Conservation (phyloP, 768 basidiomycete species). For the Trametes cinnabarina region DNA sequence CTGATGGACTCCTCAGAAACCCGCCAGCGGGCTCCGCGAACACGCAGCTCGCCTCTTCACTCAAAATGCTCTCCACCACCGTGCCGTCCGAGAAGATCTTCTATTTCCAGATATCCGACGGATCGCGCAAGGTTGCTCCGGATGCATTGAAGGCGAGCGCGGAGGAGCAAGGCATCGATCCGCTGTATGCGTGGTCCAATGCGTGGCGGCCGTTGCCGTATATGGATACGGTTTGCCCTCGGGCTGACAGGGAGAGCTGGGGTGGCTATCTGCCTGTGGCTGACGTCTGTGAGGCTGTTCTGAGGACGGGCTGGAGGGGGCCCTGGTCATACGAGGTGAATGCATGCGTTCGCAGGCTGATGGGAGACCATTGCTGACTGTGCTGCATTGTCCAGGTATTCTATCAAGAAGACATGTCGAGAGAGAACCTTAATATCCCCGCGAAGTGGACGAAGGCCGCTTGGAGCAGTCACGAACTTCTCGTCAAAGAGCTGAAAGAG, state of each 20-base stretch:
- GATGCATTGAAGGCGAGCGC: conserved; percentile 19
- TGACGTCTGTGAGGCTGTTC: conserved; percentile 27
- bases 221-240: conserved; percentile 22
- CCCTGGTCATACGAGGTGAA: conserved; percentile 31
- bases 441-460: conserved; percentile 21
- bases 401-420: conserved; percentile 20
- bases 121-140: conserved; percentile 21
- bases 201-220: conserved; percentile 30
- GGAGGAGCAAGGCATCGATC: conserved; percentile 23
- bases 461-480: conserved; percentile 13
- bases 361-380: not conserved
- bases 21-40: conserved; percentile 13
- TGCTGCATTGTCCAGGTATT: not conserved
- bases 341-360: not conserved
- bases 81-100: conserved; percentile 29
- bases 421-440: conserved; percentile 20
- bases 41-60: conserved; percentile 19
- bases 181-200: conserved; percentile 31
- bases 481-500: conserved; percentile 18
- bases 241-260: conserved; percentile 9
- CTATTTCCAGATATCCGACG: conserved; percentile 35
- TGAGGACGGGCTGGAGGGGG: conserved; percentile 31
- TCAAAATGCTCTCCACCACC: conserved; percentile 22
- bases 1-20: conserved; percentile 13
- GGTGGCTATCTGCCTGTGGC: conserved; percentile 29